Base-by-base conservation (phyloP, 1,284 basidiomycete species). In the Austroboletus sp. region DNA sequence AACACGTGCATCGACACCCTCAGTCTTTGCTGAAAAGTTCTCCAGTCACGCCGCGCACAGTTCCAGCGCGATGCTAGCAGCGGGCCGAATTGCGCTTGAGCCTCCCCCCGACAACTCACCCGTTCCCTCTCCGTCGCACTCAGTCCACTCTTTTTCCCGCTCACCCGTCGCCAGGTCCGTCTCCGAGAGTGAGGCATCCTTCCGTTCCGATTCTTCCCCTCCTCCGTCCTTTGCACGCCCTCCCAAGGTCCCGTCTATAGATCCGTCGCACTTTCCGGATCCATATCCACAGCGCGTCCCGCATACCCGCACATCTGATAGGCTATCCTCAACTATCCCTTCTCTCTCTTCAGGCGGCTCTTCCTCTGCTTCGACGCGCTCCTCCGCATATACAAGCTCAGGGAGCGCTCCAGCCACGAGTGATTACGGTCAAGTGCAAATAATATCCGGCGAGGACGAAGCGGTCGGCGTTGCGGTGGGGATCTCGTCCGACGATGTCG, bases 351-450 rank as follows among this genome's bases (percentile, higher is more conserved):
- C 80, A 4, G 74, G 76, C 33, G 75, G 75, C 42, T 84, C 84
- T 1, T 80, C 82, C 9, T 78, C 80, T 32, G 71, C 75, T 2
- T 87, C 84, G 4, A 79, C 83, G 6, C 76, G 85, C 47, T 87
- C 85, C 3, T 86, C 84, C 8, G 82, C 84, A 9, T 85, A 85
- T 59, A 81, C 82, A 19, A 81, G 73, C 58, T 79, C 77, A 23
- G 82, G 78, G 44, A 80, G 79, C 61, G 71, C 73, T 10, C 61
- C 76, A 25, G 68, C 70, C 17, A 76, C 78, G 40, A 71, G 71
- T 34, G 84, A 86, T 63, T 79, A 75, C 46, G 71, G 73, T 21
- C 75, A 80, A 59, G 74, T 85, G 37, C 80, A 78, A 52, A 76
- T 85, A 54, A 79, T 70, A 32, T 74, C 78, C n/a, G 71, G 70